Base-by-base conservation (phyloP, 1,139 yeast species). In the Zygosaccharomyces pseudobailii region DNA sequence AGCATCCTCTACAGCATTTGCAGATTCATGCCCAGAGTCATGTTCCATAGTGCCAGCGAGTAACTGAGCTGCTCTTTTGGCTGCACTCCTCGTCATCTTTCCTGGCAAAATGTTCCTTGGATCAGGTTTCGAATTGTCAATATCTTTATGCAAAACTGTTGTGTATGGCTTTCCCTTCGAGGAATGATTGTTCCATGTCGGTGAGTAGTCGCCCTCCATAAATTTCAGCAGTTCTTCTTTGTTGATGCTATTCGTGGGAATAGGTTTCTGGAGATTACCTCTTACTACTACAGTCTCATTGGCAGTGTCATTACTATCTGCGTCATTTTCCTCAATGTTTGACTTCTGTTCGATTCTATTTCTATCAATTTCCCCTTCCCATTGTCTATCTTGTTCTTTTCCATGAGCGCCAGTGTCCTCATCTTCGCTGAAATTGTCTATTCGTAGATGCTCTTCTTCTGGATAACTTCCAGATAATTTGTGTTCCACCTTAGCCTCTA, bases 101-200 rank as follows among this genome's bases (percentile, higher is more conserved):
- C 49, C 49, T 2, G 67, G 65, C 25, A 61, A 40, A 22, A 59
- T 58, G 38, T 61, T 62, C 46, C 65, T 57, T 8, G 62, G 58
- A 46, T 61, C 65, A 24, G 66, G 65, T 33, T 58, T 57, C 1
- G 67, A 58, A 40, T 62, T 61, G 44, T 63, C 68, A 20, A 67
- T 55, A 38, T 63, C 65, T 38, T 60, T 66, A 41, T 57, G 55
- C 19, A 67, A 52, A n/a, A 66, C 65, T 2, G 69, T 63, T 1
- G 69, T 61, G 35, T 67, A 57, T 30, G 65, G 67, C 34, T 63
- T 68, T 30, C 49, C 59, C 37, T 54, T 51, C 17, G 46, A 28
- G 4, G 31, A 23, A 20, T 35, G 43, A 13, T 20, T 35, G n/a
- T 47, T 38, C 50, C 48, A 45, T 6, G 54, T 51, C 9, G 63